phyloP scores from a whole-genome alignment of 176 grass and related monocot genomes.

The Phoenix roebelenii region DNA sequence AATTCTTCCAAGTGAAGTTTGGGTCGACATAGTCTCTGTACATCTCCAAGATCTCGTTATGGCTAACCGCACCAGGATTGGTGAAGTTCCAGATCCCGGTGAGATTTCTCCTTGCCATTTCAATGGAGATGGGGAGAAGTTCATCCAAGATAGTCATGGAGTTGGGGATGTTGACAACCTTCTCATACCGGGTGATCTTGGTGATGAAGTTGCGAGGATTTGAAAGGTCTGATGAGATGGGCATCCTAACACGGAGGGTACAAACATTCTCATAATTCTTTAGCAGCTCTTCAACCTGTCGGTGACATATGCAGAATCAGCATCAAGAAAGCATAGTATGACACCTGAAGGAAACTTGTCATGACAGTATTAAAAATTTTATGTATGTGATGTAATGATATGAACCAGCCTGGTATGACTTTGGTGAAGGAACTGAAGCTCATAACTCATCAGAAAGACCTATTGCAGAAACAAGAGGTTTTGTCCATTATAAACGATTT shows the following conservation, averaged over 20 bases:
- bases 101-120: conserved; percentile 79
- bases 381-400: no score
- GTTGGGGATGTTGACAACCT: conserved; percentile 72
- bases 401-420: no score
- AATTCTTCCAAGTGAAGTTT: conserved; percentile 73
- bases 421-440: no score
- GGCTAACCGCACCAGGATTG: conserved; percentile 80
- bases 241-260: conserved; percentile 78
- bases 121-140: conserved; percentile 74
- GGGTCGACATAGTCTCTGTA: conserved; percentile 74
- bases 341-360: no score
- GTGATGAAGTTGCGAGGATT: conserved; percentile 83
- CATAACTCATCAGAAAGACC: no score
- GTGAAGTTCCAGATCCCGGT: conserved; percentile 95
- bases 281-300: conserved; percentile 60
- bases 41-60: conserved; percentile 83
- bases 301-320: background rate
- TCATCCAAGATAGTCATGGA: conserved; percentile 87
- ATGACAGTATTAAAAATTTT: no score
- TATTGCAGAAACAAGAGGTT: no score
- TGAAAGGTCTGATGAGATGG: conserved; percentile 67
- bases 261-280: conserved; percentile 81
- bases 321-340: no score
- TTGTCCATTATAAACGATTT: no score
- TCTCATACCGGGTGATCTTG: conserved; percentile 69